These are phyloP conservation scores for Podospora comata DNA, from an alignment of 495 filamentous ascomycete genomes.

Conservation along the genomic window DNA sequence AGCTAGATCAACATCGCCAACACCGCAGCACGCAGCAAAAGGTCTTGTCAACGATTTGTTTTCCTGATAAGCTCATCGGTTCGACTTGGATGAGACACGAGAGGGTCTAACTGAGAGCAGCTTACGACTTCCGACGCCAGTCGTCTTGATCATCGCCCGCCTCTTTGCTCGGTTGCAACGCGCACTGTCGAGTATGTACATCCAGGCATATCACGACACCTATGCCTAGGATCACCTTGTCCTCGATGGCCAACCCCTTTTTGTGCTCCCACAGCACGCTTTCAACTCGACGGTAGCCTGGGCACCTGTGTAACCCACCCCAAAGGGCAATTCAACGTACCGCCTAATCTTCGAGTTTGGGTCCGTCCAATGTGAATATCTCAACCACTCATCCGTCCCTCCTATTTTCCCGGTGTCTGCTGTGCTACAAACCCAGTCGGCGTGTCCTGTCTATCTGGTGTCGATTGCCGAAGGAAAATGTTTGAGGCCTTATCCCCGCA, in stretches of 20 bases:
- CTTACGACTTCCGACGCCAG: no score
- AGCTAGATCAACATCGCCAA: background rate
- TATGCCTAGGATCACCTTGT: background rate
- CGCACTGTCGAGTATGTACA: background rate
- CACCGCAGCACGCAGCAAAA: background rate
- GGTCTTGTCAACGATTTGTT: background rate
- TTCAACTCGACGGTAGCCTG: background rate
- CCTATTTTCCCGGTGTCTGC: background rate
- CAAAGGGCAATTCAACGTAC: background rate
- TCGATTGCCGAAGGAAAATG: background rate
- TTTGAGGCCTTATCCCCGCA: background rate
- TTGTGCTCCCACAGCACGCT: background rate
- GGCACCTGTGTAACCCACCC: constrained; percentile 4
- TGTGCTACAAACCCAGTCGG: background rate
- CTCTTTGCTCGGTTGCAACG: background rate
- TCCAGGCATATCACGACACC: background rate
- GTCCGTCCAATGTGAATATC: background rate
- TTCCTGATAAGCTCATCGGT: background rate
- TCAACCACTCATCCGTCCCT: background rate
- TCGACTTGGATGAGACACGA: no score
- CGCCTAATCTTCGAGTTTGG: background rate
- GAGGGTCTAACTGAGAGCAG: no score
- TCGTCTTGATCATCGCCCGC: no score
- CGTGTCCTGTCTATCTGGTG: background rate
- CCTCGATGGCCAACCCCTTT: background rate